Evolutionary conservation across 78 protist genomes (phyloP), one percentile per base, ranked within the genome.

Genomic region (Chrysochromulina tobinii): DNA sequence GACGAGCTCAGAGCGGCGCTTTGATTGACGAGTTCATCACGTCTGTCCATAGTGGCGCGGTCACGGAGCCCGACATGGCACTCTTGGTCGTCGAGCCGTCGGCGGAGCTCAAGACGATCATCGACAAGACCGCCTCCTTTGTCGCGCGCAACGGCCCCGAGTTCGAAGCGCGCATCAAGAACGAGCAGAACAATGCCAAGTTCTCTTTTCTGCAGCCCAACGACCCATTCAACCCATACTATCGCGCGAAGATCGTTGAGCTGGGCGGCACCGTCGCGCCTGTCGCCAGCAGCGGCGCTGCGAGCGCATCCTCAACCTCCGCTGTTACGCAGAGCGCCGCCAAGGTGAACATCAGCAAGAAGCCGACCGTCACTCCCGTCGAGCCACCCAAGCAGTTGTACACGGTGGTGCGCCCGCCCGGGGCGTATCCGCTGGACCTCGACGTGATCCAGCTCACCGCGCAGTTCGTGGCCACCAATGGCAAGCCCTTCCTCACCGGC

Each of bases 91-190:
- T 38, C 38, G 38, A 59, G 14, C 64, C 64, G 64, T 12, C 64
- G 8, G 64, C 64, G 8, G 64, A 59, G 64, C 64, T 66, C 72
- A 66, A 66, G 72, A 18, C 81, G 53, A 93, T 89, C 75, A 72
- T 90, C 57, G 95, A 94, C 83, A 94, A 93, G 90, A 94, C 97
- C 1, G 97, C 97, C 1, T 58, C n/a, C 50, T 96, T 93, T 48
- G 95, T 94, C 2, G 95, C 96, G 15, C 57, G 93, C 11, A 94
- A 93, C 59, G 97, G 97, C 38, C 73, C 88, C 17, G 91, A 89
- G 21, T 96, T 94, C 64, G 97, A 95, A 79, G 61, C 68, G 17
- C 89, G 84, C 51, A 88, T 95, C 25, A 48, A 53, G 12, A 88
- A 90, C 88, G 95, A 94, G 72, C 4, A 53, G 17, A 88, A 55